Evolutionary conservation across 2,329 filamentous ascomycete genomes (phyloP).

Genomic region (Monosporascus sp.): DNA sequence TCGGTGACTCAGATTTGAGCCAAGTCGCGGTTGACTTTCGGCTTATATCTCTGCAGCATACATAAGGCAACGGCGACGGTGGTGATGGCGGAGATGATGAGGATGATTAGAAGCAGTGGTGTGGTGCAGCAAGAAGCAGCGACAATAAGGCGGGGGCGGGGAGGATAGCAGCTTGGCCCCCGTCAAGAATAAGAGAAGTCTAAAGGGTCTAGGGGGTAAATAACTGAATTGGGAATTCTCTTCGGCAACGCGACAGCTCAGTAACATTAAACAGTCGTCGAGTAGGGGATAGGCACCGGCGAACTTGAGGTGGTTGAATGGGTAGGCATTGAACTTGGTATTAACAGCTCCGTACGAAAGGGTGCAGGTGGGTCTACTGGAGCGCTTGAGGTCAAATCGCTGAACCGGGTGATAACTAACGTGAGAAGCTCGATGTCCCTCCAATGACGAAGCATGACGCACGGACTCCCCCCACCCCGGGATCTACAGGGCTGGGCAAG

Average conservation of each 20-base stretch:
- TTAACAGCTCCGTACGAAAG: not conserved
- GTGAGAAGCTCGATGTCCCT: not conserved
- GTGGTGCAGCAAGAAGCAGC: no score
- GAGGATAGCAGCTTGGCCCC: conserved; percentile 5
- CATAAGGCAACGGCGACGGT: not conserved
- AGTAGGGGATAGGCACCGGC: not conserved
- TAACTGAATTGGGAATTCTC: not conserved
- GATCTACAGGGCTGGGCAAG: not conserved
- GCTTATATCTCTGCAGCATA: conserved; percentile 6
- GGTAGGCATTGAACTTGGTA: not conserved
- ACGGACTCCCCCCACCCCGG: not conserved
- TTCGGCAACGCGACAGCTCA: not conserved
- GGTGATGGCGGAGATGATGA: not conserved
- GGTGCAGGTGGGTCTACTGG: not conserved
- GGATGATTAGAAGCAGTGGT: not conserved
- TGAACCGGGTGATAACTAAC: no score
- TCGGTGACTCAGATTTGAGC: conserved; percentile 3
- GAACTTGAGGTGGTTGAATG: not conserved
- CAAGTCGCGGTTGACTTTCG: conserved; percentile 5
- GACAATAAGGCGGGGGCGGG: conserved; percentile 19
- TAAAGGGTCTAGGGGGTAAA: not conserved
- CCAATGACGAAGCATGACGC: not conserved
- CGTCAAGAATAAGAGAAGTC: conserved; percentile 2
- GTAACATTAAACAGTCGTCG: not conserved
- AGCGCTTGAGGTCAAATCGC: not conserved